These are phyloP conservation scores for Aspergillus quadricinctus DNA, from an alignment of 2,329 filamentous ascomycete species.

Conservation along the genomic window DNA sequence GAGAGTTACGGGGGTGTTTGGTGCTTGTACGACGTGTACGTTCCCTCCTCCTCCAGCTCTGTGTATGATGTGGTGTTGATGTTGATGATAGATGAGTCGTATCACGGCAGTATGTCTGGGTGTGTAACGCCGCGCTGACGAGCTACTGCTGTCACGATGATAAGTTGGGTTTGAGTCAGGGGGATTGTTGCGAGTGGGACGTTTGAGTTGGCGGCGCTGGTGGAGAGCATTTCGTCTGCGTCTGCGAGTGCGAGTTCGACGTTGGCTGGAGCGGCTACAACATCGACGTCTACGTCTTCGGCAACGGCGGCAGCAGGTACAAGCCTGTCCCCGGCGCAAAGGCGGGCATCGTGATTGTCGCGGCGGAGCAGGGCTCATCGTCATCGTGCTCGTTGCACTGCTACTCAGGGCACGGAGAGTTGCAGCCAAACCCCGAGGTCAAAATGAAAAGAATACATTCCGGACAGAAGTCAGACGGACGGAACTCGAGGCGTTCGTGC, in stretches of 20 bases:
- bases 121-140: not conserved
- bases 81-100: too few relatives aligned
- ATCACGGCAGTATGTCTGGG: too few relatives aligned
- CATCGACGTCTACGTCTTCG: not conserved
- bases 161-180: not conserved
- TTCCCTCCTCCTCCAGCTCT: too few relatives aligned
- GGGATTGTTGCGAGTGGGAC: not conserved
- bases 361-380: not conserved
- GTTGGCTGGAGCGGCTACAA: not conserved
- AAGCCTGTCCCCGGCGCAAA: conserved; percentile 6
- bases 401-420: not conserved
- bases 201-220: not conserved
- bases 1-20: too few relatives aligned
- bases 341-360: conserved; percentile 8
- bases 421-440: too few relatives aligned
- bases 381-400: conserved; percentile 2
- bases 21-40: too few relatives aligned
- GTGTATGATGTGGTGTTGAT: too few relatives aligned
- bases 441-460: not conserved
- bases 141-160: not conserved
- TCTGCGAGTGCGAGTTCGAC: not conserved
- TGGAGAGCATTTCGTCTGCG: too few relatives aligned
- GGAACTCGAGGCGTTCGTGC: not conserved
- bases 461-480: not conserved
- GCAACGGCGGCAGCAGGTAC: not conserved